Evolutionary conservation across 306 rosid genomes (phyloP), one percentile per base, ranked within the genome.

Genomic region (Trifolium fragiferum): DNA sequence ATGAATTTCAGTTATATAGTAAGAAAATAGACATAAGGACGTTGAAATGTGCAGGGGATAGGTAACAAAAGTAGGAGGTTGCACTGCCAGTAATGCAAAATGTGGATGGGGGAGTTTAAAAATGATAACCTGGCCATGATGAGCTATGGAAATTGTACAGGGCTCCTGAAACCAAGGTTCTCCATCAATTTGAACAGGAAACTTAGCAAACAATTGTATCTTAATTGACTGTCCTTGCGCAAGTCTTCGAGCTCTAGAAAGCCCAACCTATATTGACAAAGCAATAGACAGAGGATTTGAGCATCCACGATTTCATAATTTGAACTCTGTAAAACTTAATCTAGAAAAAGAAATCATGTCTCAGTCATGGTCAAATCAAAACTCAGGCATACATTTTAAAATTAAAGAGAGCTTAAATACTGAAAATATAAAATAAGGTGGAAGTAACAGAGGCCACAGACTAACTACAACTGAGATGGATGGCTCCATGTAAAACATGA

Each of bases 161-260:
- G 90, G 88, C 54, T 78, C 64, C 89, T 95, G 98, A 84, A 80
- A 83, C 99, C 99, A 95, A 69, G 98, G 99, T 67, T 95, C 99
- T 71, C 99, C 99, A 82, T 95, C 99, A 78, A 95, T 82, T 81
- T 95, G 99, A 74, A 95, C 98, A 69, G 99, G 99, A 65, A 95
- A 82, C 67, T 84, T 72, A 27, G 96, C 91, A 84, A 74, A 89
- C 41, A 92, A 81, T 76, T 81, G 93, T 86, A 95, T 87, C 90
- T 88, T 92, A 74, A 95, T 92, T 60, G 89, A 85, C 82, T 86
- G 90, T 51, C 99, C 99, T 88, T 95, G 99, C 10, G 99, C 99
- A 66, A 95, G 96, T 77, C 99, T 87, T 61, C 96, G 87, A 80
- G 99, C 99, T 76, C 97, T 95, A 72, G 99, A 95, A 76, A 95